Evolutionary conservation across 352 stramenopile genomes (phyloP).

Genomic region (Phytophthora hybrid): DNA sequence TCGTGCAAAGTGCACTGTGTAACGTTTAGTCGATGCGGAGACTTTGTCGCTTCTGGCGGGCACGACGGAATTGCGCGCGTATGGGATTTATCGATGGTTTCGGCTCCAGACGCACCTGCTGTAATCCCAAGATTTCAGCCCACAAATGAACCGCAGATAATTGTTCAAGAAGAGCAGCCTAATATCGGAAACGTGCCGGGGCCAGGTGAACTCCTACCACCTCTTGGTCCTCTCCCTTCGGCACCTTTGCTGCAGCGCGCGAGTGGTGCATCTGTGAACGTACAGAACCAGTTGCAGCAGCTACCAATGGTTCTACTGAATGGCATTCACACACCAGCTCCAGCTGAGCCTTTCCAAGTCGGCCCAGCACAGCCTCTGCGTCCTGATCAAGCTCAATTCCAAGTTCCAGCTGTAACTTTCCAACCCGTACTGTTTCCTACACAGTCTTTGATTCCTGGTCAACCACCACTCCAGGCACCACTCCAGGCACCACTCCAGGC

Average conservation of each 20-base stretch:
- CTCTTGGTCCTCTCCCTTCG: conserved; percentile 6
- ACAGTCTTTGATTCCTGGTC: conserved; percentile 7
- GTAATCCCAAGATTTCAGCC: conserved; percentile 64
- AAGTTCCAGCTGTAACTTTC: conserved; percentile 11
- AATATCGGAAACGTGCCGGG: not conserved
- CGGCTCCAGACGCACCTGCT: conserved; percentile 50
- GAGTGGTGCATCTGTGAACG: not conserved
- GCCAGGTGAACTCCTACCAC: conserved; percentile 5
- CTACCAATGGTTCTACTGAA: conserved; percentile 8
- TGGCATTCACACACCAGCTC: not conserved
- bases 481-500: conserved; percentile 10
- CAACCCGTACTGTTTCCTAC: conserved; percentile 12
- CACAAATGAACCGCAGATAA: conserved; percentile 46
- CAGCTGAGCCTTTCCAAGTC: conserved; percentile 11
- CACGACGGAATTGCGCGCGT: conserved; percentile 94
- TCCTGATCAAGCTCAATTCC: not conserved
- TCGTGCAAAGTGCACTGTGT: conserved; percentile 83
- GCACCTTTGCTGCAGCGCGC: conserved; percentile 7
- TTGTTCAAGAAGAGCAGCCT: conserved; percentile 17
- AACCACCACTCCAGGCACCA: conserved; percentile 5
- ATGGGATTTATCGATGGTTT: conserved; percentile 85
- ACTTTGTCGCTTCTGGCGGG: conserved; percentile 92
- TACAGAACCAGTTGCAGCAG: conserved; percentile 8
- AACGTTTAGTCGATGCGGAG: conserved; percentile 82
- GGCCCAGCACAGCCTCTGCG: not conserved